phyloP scores from a whole-genome alignment of 176 grass and related monocot species.

The Musa itinerans region DNA sequence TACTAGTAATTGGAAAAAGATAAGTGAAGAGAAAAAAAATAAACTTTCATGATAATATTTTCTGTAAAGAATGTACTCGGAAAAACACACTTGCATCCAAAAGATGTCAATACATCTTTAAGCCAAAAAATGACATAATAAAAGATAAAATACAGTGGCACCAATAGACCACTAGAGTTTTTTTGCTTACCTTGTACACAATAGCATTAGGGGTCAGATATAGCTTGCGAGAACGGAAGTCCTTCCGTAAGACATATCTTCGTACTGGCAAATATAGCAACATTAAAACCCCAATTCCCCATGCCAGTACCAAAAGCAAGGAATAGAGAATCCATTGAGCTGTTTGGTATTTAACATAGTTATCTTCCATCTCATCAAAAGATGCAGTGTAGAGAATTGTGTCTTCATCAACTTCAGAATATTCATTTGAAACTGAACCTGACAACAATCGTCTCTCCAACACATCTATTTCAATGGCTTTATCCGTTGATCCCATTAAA shows the following conservation, averaged over 20 bases:
- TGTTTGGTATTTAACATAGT: constrained; percentile 50
- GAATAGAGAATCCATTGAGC: constrained; percentile 50
- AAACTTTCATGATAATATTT: no score
- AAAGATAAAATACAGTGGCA: neutral
- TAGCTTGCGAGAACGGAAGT: constrained; percentile 45
- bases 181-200: constrained; percentile 46
- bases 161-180: neutral
- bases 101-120: no score
- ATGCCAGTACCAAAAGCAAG: constrained; percentile 41
- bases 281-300: constrained; percentile 66
- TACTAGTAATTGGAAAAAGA: no score
- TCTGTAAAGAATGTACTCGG: no score
- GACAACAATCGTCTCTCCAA: constrained; percentile 47
- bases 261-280: constrained; percentile 51
- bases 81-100: no score
- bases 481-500: constrained; percentile 46
- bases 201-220: constrained; percentile 53
- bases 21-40: no score
- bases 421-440: constrained; percentile 20
- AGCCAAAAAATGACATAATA: no score
- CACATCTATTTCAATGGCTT: constrained; percentile 32
- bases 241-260: constrained; percentile 29
- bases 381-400: constrained; percentile 44
- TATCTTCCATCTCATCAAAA: constrained; percentile 47
- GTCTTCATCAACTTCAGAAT: constrained; percentile 25